Evolutionary conservation across 495 filamentous ascomycete species (phyloP).

Genomic region (Podospora appendiculata): DNA sequence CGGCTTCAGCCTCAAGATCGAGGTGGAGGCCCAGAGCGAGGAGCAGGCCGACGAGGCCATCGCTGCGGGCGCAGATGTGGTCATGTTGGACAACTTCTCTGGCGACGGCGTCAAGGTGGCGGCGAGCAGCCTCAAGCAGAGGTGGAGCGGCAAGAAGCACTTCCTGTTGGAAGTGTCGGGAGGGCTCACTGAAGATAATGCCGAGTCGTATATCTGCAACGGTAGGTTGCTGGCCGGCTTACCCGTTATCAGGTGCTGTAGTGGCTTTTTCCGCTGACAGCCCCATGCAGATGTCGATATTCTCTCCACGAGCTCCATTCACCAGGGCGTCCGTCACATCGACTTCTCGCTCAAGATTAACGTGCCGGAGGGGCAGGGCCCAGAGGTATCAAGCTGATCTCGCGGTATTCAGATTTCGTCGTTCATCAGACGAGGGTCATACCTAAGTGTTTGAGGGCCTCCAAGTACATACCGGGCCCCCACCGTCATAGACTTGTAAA

Average conservation of each 20-base stretch:
- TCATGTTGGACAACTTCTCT: slow-evolving; percentile 96
- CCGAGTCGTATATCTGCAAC: slow-evolving; percentile 67
- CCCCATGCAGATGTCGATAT: slow-evolving; percentile 70
- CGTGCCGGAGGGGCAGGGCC: slow-evolving; percentile 20
- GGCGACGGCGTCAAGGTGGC: slow-evolving; percentile 65
- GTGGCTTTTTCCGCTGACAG: too few species aligned
- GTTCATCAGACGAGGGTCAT: neutral
- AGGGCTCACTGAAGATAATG: slow-evolving; percentile 79
- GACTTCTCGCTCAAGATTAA: slow-evolving; percentile 93
- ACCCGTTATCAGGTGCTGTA: too few species aligned
- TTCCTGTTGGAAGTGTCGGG: slow-evolving; percentile 90
- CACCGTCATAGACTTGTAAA: neutral
- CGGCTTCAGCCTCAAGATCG: slow-evolving; percentile 87
- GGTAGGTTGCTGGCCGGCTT: slow-evolving; percentile 31
- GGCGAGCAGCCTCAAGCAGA: slow-evolving; percentile 63
- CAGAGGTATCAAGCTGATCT: slow-evolving; percentile 14
- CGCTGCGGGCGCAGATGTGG: slow-evolving; percentile 80
- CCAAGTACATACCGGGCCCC: neutral
- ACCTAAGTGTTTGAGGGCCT: neutral
- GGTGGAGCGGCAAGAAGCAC: slow-evolving; percentile 57
- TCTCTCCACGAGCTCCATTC: slow-evolving; percentile 89
- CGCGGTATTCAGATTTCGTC: neutral
- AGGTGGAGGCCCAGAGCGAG: slow-evolving; percentile 88
- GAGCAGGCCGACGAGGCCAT: slow-evolving; percentile 87
- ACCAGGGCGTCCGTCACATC: slow-evolving; percentile 87